Percentiles rank a stretch among this genome's conserved stretches.
phyloP scores from a whole-genome alignment of 2,329 filamentous ascomycete species.

The Talaromyces funiculosus region DNA sequence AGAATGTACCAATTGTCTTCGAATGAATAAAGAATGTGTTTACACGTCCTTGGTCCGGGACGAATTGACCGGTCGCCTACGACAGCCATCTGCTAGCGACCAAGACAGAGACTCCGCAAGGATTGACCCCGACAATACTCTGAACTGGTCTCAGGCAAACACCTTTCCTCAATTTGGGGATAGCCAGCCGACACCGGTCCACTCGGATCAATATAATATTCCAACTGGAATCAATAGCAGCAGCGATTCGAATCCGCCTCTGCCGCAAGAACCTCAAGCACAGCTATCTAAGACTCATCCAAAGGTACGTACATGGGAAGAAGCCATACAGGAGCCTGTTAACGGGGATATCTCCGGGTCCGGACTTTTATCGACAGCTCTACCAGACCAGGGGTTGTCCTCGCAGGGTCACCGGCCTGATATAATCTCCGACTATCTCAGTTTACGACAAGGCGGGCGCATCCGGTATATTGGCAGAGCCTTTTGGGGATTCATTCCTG shows the following conservation, averaged over 20 bases:
- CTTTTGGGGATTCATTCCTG: constrained; percentile 6
- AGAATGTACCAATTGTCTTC: constrained; percentile 16
- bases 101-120: no score
- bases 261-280: neutral
- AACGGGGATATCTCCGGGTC: neutral
- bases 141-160: neutral
- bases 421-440: constrained; percentile 1
- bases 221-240: neutral
- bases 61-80: neutral
- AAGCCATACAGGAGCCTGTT: neutral
- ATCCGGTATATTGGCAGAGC: constrained; percentile 1
- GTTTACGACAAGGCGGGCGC: constrained; percentile 3
- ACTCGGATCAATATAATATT: neutral
- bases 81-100: neutral
- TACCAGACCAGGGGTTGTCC: neutral
- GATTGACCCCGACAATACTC: neutral
- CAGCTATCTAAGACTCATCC: neutral
- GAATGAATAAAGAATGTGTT: constrained; percentile 14
- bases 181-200: neutral
- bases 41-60: constrained; percentile 5
- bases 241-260: neutral
- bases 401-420: neutral
- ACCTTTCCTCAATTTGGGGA: neutral
- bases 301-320: neutral
- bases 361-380: neutral